A percentile compares a stretch with the other conserved stretches of the same genome.
Evolutionary conservation across 2,329 filamentous ascomycete species (phyloP).

Genomic region (Tolypocladium ovalisporum): DNA sequence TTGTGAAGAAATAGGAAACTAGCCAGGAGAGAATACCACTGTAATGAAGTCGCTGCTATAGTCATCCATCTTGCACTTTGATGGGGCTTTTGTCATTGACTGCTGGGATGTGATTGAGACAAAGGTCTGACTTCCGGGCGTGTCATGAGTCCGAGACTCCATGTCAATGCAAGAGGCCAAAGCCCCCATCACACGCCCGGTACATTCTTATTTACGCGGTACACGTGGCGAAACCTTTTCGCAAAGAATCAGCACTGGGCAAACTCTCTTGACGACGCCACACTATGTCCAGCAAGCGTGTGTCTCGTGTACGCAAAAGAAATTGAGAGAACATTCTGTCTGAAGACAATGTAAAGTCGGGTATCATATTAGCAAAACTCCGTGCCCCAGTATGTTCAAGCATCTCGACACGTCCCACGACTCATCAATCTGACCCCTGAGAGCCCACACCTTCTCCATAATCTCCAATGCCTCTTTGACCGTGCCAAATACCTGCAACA

Average conservation of each 20-base stretch:
- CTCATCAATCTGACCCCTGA: constrained; percentile 25
- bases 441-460: constrained; percentile 36
- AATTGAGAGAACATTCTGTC: background rate
- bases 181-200: background rate
- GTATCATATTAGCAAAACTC: constrained; percentile 27
- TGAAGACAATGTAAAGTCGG: constrained; percentile 2
- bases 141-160: background rate
- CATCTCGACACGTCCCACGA: constrained; percentile 33
- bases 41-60: background rate
- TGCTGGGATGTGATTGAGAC: background rate
- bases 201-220: too few species aligned
- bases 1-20: background rate
- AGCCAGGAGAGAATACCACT: background rate
- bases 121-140: background rate
- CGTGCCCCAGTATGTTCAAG: constrained; percentile 27
- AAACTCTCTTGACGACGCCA: background rate
- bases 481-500: constrained; percentile 33
- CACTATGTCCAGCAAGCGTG: background rate
- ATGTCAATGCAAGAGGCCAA: background rate
- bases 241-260: too few species aligned
- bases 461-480: constrained; percentile 30
- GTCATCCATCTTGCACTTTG: background rate
- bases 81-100: background rate
- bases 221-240: background rate
- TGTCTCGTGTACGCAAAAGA: background rate